Conservation (phyloP, 192 early-diverging fungal genomes). For the Jimgerdemannia lactiflua region DNA sequence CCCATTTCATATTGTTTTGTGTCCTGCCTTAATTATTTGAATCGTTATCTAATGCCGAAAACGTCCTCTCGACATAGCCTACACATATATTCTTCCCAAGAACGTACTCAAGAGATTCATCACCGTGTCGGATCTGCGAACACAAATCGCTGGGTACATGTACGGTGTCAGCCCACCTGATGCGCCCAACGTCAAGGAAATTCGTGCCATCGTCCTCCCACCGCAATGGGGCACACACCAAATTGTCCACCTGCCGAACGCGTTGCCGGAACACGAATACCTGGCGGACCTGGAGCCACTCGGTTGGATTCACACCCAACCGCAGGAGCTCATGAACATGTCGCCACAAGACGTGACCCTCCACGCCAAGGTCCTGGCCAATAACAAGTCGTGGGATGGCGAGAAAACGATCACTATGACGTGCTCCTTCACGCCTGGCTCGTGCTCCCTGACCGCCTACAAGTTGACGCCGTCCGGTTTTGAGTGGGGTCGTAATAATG, state of each 20-base stretch:
- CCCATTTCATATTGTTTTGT: no score
- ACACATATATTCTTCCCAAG: slow-evolving; percentile 97
- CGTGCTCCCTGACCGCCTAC: slow-evolving; percentile 93
- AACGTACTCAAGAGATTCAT: slow-evolving; percentile 98
- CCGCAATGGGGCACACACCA: slow-evolving; percentile 98
- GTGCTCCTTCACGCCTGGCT: slow-evolving; percentile 97
- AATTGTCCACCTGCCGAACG: slow-evolving; percentile 87
- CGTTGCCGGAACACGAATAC: slow-evolving; percentile 88
- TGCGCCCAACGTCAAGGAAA: slow-evolving; percentile 94
- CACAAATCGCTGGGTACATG: slow-evolving; percentile 94
- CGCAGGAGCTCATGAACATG: slow-evolving; percentile 85
- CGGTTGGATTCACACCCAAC: slow-evolving; percentile 98
- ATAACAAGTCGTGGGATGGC: slow-evolving; percentile 91
- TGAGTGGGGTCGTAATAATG: slow-evolving; percentile 96
- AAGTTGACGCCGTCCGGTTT: slow-evolving; percentile 95
- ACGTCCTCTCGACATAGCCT: slow-evolving; percentile 25
- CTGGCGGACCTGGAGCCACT: slow-evolving; percentile 92
- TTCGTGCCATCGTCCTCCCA: slow-evolving; percentile 90
- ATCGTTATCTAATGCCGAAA: not conserved
- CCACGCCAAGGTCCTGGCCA: slow-evolving; percentile 87
- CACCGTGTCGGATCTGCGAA: slow-evolving; percentile 89
- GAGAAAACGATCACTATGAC: slow-evolving; percentile 92
- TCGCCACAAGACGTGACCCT: slow-evolving; percentile 89
- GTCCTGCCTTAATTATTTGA: not conserved
- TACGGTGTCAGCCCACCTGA: slow-evolving; percentile 90